Conservation (phyloP, 371 early-diverging fungal species). For the Rhizopus arrhizus region DNA sequence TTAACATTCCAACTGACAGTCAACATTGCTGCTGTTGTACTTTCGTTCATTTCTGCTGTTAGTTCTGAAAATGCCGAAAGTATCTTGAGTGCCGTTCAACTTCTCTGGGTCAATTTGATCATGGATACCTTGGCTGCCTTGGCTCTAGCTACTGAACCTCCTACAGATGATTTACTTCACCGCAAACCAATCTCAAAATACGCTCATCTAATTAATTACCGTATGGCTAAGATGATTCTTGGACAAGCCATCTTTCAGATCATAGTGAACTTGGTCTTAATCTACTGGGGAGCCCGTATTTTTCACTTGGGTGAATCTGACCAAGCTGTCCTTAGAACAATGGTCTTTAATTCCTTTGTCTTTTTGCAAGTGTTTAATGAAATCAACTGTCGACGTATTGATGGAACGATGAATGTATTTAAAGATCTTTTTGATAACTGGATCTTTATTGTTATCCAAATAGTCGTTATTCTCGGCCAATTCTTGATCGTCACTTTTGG, state of each 20-base stretch:
- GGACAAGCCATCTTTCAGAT: conserved; percentile 89
- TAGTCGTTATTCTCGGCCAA: conserved; percentile 75
- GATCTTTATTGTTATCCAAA: conserved; percentile 75
- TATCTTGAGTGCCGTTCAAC: conserved; percentile 93
- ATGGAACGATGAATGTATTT: conserved; percentile 84
- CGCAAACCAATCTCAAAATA: conserved; percentile 78
- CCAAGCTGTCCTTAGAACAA: conserved; percentile 64
- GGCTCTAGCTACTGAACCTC: conserved; percentile 96
- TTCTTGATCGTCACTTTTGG: conserved; percentile 88
- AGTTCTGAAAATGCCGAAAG: conserved; percentile 95
- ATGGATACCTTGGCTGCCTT: conserved; percentile 98
- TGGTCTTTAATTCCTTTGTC: conserved; percentile 96
- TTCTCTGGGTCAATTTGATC: conserved; percentile 97
- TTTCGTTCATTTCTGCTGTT: conserved; percentile 89
- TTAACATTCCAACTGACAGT: conserved; percentile 96
- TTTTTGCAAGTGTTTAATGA: conserved; percentile 95
- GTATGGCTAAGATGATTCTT: conserved; percentile 93
- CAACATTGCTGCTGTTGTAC: conserved; percentile 86
- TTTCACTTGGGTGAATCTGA: conserved; percentile 63
- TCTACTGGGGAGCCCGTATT: conserved; percentile 62
- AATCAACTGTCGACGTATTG: conserved; percentile 81
- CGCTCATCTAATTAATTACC: conserved; percentile 81
- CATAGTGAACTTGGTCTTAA: conserved; percentile 60
- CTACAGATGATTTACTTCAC: conserved; percentile 82
- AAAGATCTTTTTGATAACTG: conserved; percentile 74